These are phyloP conservation scores for Truncatella angustata DNA, from an alignment of 2,329 filamentous ascomycete genomes.

Conservation along the genomic window DNA sequence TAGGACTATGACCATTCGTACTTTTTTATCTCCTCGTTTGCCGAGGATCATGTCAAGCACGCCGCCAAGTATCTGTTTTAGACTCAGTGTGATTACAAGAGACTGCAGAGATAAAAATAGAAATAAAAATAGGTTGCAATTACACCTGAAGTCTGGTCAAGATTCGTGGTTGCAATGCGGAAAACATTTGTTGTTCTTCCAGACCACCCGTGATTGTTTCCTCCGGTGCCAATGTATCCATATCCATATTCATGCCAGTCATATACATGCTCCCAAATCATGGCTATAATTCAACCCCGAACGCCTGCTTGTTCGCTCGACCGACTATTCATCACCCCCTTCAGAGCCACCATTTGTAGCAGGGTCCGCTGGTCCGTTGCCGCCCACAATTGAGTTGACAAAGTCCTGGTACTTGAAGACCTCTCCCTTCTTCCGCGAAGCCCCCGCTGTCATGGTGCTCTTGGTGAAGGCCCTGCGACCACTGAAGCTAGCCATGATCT, in stretches of 20 bases:
- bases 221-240: too few relatives aligned
- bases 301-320: conserved; percentile 17
- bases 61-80: conserved; percentile 80
- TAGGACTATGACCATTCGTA: conserved; percentile 95
- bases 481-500: conserved; percentile 83
- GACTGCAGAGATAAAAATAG: too few relatives aligned
- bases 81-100: too few relatives aligned
- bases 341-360: conserved; percentile 32
- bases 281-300: conserved; percentile 4
- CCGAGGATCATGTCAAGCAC: conserved; percentile 86
- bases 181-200: too few relatives aligned
- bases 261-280: neutral
- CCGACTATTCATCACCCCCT: conserved; percentile 18
- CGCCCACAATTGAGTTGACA: conserved; percentile 66
- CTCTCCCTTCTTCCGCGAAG: conserved; percentile 69
- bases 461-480: conserved; percentile 42
- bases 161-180: too few relatives aligned
- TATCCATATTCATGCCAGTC: neutral
- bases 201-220: too few relatives aligned
- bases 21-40: conserved; percentile 91
- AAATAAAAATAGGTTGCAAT: too few relatives aligned
- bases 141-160: too few relatives aligned
- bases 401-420: conserved; percentile 96
- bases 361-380: conserved; percentile 31
- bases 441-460: conserved; percentile 39